Evolutionary conservation across 805 yeast species (phyloP), one percentile per base, ranked within the genome.

Genomic region (Ogataea kodamae): DNA sequence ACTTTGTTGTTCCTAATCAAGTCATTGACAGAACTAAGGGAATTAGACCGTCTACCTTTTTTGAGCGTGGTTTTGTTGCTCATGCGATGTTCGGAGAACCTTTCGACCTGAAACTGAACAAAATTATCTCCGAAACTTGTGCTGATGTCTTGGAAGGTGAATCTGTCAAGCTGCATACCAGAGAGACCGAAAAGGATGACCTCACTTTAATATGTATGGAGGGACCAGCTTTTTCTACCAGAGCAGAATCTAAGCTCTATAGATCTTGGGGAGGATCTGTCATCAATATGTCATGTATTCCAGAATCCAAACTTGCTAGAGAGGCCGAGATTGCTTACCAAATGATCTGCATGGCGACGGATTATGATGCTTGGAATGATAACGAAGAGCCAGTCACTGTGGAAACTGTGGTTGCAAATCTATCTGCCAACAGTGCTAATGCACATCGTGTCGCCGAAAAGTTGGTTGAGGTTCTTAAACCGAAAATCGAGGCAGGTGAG

Each of bases 301-400:
- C 99, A n/a, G 99, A 92, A 67, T 81, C 95, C 23, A 92, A 92
- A 60, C 73, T 92, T 45, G 98, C 99, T 3, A 77, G 94, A 55
- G 99, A 92, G 65, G 96, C 97, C 27, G 99, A 92, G 63, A 81
- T 92, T 46, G 73, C 95, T 18, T 92, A 92, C 64, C 97, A 90
- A 63, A 92, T 92, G 97, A 74, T 92, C 45, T 92, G 99, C 64
- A 92, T 92, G 99, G 81, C 95, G 1, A 92, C 99, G 3, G 99
- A 92, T 61, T 92, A 92, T 63, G 99, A 92, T 57, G 95, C 98
- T 15, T 92, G 99, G 99, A 84, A 88, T 56, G 95, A 82, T 52
- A 77, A 75, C 34, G 97, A 81, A 56, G 97, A 90, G 54, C 90
- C 97, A 3, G 99, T 92, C 29, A 89, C 97, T 6, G 97, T 92